Evolutionary conservation across 2,329 filamentous ascomycete genomes (phyloP), one percentile per base, ranked within the genome.

Genomic region (Tympanopsis confertula): DNA sequence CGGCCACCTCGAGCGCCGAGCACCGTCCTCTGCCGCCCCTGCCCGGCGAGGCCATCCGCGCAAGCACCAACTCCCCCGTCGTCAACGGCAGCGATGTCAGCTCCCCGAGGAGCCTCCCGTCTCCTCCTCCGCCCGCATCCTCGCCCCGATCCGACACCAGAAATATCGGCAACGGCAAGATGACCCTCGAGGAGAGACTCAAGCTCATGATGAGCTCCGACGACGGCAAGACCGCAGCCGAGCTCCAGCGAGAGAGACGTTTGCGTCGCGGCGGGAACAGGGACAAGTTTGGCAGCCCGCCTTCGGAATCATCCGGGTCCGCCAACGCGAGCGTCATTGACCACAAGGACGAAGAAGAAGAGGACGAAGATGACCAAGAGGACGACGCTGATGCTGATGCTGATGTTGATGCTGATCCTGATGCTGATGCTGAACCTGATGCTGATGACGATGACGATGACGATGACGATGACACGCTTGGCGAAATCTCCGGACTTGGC

Each of bases 171-270:
- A 79, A 79, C 40, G 82, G 74, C 48, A 84, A 77, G 43, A 86
- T 94, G 78, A 76, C 86, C 1, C 66, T 94, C 3, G 86, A 94
- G 53, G 87, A 95, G 53, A 74, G 87, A 35, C 66, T 95, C 37
- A 80, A 82, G 51, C 69, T 94, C 35, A 91, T 95, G 85, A 87
- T 89, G 78, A 71, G 88, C 35, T 84, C 85, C 14, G 74, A 82
- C 39, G 77, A 81, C 40, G 64, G 63, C 15, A 78, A 77, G 55
- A 65, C 68, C 2, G 74, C 75, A 24, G 74, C 71, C 3, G 76
- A 80, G 52, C 69, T 73, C 45, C 79, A 83, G 54, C 68, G 79
- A 36, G 79, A 83, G 57, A 71, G 80, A 41, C 74, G 78, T 19
- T 75, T 84, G 65, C 68, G 79, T 48, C 72, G 79, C 44, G 78